Conservation (phyloP, 257 asterid species). For the Hygrophila difformis region DNA sequence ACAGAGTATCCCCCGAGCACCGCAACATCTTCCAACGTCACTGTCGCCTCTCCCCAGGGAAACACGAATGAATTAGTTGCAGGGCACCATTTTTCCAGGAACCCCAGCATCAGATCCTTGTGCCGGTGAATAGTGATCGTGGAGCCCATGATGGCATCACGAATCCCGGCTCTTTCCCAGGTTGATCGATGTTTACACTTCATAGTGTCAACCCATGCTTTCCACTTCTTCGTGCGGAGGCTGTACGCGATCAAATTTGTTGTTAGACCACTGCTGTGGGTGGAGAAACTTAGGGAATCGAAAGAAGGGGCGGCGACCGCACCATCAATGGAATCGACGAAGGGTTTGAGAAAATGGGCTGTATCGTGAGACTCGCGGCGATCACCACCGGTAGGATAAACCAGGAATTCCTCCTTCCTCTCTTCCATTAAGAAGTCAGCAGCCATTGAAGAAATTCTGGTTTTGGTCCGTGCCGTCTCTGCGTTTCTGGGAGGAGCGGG, state of each 20-base stretch:
- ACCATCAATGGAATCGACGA: constrained; percentile 10
- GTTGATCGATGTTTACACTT: constrained; percentile 6
- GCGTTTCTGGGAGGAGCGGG: no score
- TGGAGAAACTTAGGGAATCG: neutral
- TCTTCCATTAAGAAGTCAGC: constrained; percentile 12
- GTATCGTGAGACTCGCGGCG: neutral
- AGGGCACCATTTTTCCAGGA: constrained; percentile 11
- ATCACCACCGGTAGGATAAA: constrained; percentile 12
- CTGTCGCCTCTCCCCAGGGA: constrained; percentile 39
- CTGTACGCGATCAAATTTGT: constrained; percentile 9
- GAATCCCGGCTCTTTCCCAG: constrained; percentile 28
- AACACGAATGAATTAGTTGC: constrained; percentile 22
- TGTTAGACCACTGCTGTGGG: neutral
- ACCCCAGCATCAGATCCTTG: constrained; percentile 12
- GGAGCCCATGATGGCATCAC: constrained; percentile 17
- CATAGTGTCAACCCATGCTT: constrained; percentile 16
- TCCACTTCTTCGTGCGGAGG: constrained; percentile 7
- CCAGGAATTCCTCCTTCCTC: constrained; percentile 15
- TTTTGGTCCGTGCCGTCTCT: no score
- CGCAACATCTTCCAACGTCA: constrained; percentile 34
- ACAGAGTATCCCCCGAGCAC: constrained; percentile 33
- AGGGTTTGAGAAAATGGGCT: constrained; percentile 25
- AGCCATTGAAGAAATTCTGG: constrained; percentile 14
- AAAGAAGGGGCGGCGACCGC: constrained; percentile 10
- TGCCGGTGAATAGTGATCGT: constrained; percentile 5